Conservation (phyloP, 768 basidiomycete genomes). For the Lentinula lateritia region DNA sequence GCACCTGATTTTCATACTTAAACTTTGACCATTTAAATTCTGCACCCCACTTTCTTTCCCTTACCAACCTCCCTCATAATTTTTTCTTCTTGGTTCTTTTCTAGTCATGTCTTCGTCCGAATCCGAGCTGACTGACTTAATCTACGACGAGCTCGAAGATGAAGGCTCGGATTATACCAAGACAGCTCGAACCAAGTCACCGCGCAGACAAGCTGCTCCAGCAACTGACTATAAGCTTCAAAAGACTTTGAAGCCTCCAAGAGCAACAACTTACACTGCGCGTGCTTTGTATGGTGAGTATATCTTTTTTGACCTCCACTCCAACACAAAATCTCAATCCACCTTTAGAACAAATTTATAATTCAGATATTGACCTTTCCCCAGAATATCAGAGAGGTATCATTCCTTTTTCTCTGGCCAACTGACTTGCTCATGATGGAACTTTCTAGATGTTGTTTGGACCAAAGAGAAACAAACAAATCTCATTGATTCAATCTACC, state of each 20-base stretch:
- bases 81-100: neutral
- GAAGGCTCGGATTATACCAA: neutral
- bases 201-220: neutral
- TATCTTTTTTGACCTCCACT: neutral
- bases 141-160: conserved; percentile 1
- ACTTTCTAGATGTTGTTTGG: conserved; percentile 65
- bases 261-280: conserved; percentile 60
- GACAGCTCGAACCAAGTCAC: neutral
- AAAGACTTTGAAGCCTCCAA: conserved; percentile 47
- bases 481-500: conserved; percentile 72
- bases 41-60: neutral
- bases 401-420: conserved; percentile 1
- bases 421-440: neutral
- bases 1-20: neutral
- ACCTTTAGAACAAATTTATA: conserved; percentile 53
- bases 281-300: conserved; percentile 51
- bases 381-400: conserved; percentile 77
- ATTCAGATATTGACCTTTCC: conserved; percentile 62
- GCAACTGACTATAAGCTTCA: conserved; percentile 22
- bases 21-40: neutral
- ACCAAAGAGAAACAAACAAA: conserved; percentile 67
- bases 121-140: neutral
- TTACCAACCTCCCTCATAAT: neutral
- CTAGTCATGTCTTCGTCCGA: neutral
- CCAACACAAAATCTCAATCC: neutral